Conservation (phyloP, 2,329 filamentous ascomycete genomes). For the Thielaviopsis cerberus region DNA sequence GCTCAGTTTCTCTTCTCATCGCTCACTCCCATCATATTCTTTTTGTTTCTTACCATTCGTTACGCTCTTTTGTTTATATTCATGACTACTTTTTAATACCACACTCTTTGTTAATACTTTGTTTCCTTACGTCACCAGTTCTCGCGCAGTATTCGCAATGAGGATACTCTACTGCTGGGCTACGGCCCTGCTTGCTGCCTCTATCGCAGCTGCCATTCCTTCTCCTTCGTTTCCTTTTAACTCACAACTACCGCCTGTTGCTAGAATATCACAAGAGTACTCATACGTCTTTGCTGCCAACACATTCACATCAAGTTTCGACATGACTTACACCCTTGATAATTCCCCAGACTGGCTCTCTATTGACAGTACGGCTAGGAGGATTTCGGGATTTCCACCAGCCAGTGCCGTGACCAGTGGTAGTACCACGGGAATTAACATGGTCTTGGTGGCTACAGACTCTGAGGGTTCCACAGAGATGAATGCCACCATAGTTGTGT, state of each 20-base stretch:
- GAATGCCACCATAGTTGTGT: constrained; percentile 53
- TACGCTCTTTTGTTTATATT: background rate
- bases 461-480: constrained; percentile 41
- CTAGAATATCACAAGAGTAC: constrained; percentile 47
- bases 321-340: constrained; percentile 48
- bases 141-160: background rate
- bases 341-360: constrained; percentile 53
- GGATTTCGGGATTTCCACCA: constrained; percentile 52
- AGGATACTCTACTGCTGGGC: constrained; percentile 13
- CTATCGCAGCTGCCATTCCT: constrained; percentile 24
- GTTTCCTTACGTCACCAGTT: background rate
- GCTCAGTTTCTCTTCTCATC: background rate
- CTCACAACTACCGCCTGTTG: constrained; percentile 65
- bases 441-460: constrained; percentile 55
- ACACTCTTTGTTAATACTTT: background rate
- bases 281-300: constrained; percentile 52
- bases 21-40: background rate
- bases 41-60: constrained; percentile 1
- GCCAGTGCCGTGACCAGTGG: constrained; percentile 28
- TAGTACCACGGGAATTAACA: constrained; percentile 37
- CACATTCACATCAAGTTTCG: constrained; percentile 47
- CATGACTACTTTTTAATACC: background rate
- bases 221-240: constrained; percentile 54
- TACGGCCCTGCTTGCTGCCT: constrained; percentile 16
- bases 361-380: constrained; percentile 44